These are phyloP conservation scores for Ceratonia siliqua DNA, from an alignment of 306 rosid genomes.

Conservation along the genomic window DNA sequence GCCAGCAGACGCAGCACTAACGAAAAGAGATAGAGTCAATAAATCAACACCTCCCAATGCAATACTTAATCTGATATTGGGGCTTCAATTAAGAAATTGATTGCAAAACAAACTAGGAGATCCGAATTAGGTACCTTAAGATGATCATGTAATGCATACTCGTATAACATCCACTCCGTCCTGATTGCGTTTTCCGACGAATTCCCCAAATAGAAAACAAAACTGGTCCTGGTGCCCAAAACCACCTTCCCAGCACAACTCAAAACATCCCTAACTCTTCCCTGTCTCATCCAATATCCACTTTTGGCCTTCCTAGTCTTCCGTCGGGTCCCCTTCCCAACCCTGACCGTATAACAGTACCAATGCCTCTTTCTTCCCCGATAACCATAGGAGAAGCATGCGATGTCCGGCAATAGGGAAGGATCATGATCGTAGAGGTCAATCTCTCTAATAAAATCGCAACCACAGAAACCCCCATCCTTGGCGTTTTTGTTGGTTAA, in stretches of 20 bases:
- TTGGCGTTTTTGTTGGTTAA: conserved; percentile 44
- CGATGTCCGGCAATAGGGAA: conserved; percentile 43
- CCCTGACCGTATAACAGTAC: conserved; percentile 51
- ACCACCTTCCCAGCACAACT: conserved; percentile 35
- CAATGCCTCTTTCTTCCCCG: conserved; percentile 57
- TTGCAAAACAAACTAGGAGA: background rate
- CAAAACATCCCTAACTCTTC: conserved; percentile 43
- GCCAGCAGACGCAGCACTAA: background rate
- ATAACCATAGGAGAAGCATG: conserved; percentile 53
- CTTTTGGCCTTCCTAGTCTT: conserved; percentile 41
- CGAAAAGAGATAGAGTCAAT: background rate
- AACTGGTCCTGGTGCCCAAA: conserved; percentile 52
- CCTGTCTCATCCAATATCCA: conserved; percentile 65
- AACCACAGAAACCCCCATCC: conserved; percentile 23
- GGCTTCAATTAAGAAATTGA: background rate
- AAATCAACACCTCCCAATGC: background rate
- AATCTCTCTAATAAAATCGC: conserved; percentile 57
- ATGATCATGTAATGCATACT: conserved; percentile 51
- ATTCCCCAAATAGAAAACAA: conserved; percentile 51
- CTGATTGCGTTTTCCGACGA: conserved; percentile 29
- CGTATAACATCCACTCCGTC: conserved; percentile 58
- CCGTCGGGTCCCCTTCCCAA: conserved; percentile 32
- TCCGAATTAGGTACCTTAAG: conserved; percentile 42
- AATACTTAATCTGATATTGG: background rate
- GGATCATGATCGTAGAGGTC: conserved; percentile 55